phyloP scores from a whole-genome alignment of 129 eudicot species.

The Helianthus tuberosus region DNA sequence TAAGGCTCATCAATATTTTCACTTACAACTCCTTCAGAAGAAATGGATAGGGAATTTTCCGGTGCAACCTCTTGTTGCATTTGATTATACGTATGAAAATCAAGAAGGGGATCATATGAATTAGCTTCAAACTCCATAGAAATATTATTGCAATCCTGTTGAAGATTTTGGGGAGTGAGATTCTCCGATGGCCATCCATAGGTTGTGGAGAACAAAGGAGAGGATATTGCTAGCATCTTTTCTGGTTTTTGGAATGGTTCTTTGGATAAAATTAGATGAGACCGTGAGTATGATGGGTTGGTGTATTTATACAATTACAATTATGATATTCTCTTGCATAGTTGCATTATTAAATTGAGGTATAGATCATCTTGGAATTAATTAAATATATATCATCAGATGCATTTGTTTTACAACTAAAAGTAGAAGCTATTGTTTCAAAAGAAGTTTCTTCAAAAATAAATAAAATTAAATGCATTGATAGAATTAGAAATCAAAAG shows the following conservation, averaged over 20 bases:
- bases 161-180: conserved; percentile 12
- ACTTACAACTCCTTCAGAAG: conserved; percentile 12
- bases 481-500: too few relatives aligned
- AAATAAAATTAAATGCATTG: too few relatives aligned
- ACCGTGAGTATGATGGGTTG: conserved; percentile 5
- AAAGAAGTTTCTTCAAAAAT: too few relatives aligned
- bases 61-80: conserved; percentile 21
- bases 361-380: conserved; percentile 6
- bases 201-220: conserved; percentile 32
- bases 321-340: neutral
- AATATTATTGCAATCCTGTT: conserved; percentile 5
- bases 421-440: too few relatives aligned
- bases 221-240: conserved; percentile 32
- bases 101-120: conserved; percentile 6
- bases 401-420: too few relatives aligned
- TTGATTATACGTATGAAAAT: conserved; percentile 4
- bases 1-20: neutral
- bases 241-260: neutral
- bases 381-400: neutral
- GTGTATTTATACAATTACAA: conserved; percentile 20
- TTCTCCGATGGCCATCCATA: conserved; percentile 35
- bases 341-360: neutral
- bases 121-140: conserved; percentile 8
- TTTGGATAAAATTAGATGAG: conserved; percentile 13
- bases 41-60: conserved; percentile 15